Percentiles rank a stretch among this genome's conserved stretches.
Conservation (phyloP, 257 asterid species). For the Ballota nigra region DNA sequence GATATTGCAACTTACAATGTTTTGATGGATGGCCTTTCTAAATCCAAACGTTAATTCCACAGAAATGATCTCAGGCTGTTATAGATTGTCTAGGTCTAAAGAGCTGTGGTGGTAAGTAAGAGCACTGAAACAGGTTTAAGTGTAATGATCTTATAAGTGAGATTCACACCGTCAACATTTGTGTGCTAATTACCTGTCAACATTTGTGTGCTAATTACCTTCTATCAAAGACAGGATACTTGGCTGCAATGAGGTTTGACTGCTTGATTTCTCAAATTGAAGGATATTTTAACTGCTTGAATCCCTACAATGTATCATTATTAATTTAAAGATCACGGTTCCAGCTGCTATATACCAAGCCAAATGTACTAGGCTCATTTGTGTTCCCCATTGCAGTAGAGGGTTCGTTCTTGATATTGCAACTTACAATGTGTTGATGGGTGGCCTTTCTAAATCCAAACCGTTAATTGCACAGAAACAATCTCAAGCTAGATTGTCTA, state of each 20-base stretch:
- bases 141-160: neutral
- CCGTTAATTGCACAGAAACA: conserved; percentile 4
- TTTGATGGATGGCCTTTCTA: conserved; percentile 58
- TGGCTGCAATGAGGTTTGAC: too few relatives aligned
- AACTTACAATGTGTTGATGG: conserved; percentile 69
- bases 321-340: too few relatives aligned
- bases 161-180: neutral
- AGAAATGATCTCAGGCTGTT: neutral
- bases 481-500: neutral
- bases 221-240: neutral
- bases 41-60: conserved; percentile 25
- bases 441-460: conserved; percentile 46
- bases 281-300: too few relatives aligned
- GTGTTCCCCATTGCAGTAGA: too few relatives aligned
- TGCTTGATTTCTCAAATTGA: too few relatives aligned
- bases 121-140: neutral
- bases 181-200: neutral
- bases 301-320: too few relatives aligned
- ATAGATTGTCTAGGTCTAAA: neutral
- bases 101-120: neutral
- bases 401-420: conserved; percentile 78
- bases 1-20: conserved; percentile 78
- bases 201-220: too few relatives aligned
- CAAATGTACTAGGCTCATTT: too few relatives aligned
- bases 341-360: too few relatives aligned